Base-by-base conservation (phyloP, 1,284 basidiomycete genomes). In the Sanghuangporus baumii region DNA sequence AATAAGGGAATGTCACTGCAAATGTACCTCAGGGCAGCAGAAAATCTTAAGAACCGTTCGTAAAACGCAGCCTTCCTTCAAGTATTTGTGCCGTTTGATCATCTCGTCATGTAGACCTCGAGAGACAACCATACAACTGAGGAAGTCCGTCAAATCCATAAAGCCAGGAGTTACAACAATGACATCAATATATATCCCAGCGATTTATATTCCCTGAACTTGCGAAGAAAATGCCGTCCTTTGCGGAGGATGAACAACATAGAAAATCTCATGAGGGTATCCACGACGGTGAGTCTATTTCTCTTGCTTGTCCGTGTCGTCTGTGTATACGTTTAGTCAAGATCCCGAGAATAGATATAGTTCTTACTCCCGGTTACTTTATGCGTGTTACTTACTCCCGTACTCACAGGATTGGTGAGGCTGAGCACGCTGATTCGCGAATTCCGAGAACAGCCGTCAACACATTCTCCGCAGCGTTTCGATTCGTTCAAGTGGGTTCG, bases 111-210 rank as follows among this genome's bases (percentile, higher is more conserved):
- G 40, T 31, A 82, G 81, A 86, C 66, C 74, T 90, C 43, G 85
- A 82, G 11, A 78, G 81, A 71, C 88, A 91, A 91, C 69, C 88
- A 91, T 71, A 81, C 80, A 4, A 86, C 87, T 67, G 87, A 84
- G 69, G 85, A 85, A 54, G 68, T 67, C 7, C 11, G 61, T 26
- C 18, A 18, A 46, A n/a, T 16, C 16, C 5, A 16, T n/a, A 46
- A 11, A 14, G 16, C 20, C 6, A 46, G 7, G 12, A 6, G 2
- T n/a, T n/a, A n/a, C 16, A n/a, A 18, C 16, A n/a, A 16, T 46
- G 16, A 46, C 43, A n/a, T 46, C 16, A 14, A 7, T 7, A n/a
- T 46, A 1, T 46, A 16, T 11, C 23, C 31, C 60, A 63, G 70
- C 69, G 76, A 26, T 78, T 84, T 68, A 76, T 89, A 59, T 91